Evolutionary conservation across 2,329 filamentous ascomycete species (phyloP).

Genomic region (Fonsecaea monophora): DNA sequence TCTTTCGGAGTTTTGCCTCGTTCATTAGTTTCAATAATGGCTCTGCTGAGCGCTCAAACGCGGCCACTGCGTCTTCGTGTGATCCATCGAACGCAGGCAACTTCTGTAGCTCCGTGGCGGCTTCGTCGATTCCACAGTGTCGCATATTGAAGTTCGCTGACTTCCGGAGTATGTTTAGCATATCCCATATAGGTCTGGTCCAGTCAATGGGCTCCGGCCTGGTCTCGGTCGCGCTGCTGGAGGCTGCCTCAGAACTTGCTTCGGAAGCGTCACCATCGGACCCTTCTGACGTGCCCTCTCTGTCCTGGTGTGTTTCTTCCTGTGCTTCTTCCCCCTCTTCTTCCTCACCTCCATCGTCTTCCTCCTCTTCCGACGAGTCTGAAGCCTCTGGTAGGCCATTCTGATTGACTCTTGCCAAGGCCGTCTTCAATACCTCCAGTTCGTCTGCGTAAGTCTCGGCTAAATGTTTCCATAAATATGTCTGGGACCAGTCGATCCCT

Average conservation of each 20-base stretch:
- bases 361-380: conserved; percentile 41
- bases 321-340: neutral
- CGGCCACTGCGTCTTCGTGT: conserved; percentile 36
- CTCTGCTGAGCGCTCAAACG: conserved; percentile 39
- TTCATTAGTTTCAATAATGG: conserved; percentile 39
- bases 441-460: conserved; percentile 48
- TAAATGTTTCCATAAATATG: conserved; percentile 53
- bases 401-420: conserved; percentile 22
- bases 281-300: conserved; percentile 40
- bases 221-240: conserved; percentile 24
- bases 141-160: conserved; percentile 40
- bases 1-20: conserved; percentile 41
- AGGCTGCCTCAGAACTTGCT: conserved; percentile 22
- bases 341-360: conserved; percentile 22
- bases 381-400: conserved; percentile 40
- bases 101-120: conserved; percentile 38
- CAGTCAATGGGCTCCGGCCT: conserved; percentile 36
- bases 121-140: conserved; percentile 38
- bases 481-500: conserved; percentile 53
- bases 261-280: conserved; percentile 42
- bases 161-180: conserved; percentile 40
- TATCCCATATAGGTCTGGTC: conserved; percentile 39
- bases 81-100: conserved; percentile 31
- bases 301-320: conserved; percentile 30
- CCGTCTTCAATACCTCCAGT: conserved; percentile 34